Evolutionary conservation across 495 filamentous ascomycete species (phyloP).

Genomic region (Cenococcum geophilum): DNA sequence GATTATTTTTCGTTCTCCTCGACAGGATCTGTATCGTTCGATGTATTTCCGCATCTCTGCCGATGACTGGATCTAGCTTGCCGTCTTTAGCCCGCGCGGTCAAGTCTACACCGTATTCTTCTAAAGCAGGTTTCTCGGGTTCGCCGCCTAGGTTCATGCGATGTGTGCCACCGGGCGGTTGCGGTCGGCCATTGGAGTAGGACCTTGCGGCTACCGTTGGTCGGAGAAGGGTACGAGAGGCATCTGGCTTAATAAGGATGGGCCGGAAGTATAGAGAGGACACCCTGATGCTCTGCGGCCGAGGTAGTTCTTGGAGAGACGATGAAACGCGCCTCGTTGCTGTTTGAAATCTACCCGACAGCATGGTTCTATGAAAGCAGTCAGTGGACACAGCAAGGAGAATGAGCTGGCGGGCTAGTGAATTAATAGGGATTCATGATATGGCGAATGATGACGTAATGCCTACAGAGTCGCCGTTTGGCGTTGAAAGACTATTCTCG

Average conservation of each 20-base stretch:
- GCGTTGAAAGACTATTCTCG: too few species aligned
- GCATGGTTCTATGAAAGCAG: conserved; percentile 18
- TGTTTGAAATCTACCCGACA: conserved; percentile 27
- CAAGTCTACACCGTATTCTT: conserved; percentile 86
- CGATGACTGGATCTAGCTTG: conserved; percentile 94
- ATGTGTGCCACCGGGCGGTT: conserved; percentile 85
- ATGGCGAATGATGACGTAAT: neutral
- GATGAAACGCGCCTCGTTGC: conserved; percentile 30
- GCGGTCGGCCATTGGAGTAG: conserved; percentile 74
- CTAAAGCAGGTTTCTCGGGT: conserved; percentile 75
- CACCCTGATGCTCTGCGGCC: conserved; percentile 2
- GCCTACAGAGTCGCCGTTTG: too few species aligned
- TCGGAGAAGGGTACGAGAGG: neutral
- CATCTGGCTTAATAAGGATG: neutral
- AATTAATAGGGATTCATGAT: neutral
- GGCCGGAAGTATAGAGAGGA: neutral
- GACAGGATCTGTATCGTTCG: conserved; percentile 92
- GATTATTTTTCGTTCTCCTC: conserved; percentile 92
- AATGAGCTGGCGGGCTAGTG: neutral
- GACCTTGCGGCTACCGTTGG: conserved; percentile 38
- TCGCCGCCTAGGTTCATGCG: conserved; percentile 82
- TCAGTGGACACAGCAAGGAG: neutral
- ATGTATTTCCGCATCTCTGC: conserved; percentile 83
- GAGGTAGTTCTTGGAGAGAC: conserved; percentile 24
- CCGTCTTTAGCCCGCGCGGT: conserved; percentile 80